Conservation (phyloP, 2,329 filamentous ascomycete genomes). For the Penicillium sp. region DNA sequence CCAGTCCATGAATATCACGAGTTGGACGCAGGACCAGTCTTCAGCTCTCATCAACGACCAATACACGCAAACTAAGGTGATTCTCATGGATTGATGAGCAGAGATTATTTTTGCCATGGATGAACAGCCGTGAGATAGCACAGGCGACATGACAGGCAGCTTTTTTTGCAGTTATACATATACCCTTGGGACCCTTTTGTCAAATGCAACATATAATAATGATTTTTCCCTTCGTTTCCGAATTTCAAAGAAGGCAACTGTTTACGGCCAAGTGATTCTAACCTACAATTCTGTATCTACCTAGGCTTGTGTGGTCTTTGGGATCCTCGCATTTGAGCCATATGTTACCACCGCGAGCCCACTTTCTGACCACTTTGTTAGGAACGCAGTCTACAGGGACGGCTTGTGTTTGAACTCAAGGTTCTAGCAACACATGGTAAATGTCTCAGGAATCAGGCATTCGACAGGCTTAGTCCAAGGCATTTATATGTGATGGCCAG, state of each 20-base stretch:
- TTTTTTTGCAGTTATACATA: neutral
- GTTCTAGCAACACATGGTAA: neutral
- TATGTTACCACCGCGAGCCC: too few species aligned
- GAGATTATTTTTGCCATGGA: neutral
- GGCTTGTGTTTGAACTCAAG: neutral
- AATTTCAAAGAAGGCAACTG: neutral
- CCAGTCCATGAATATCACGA: conserved; percentile 19
- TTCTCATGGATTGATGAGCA: neutral
- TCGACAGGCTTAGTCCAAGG: too few species aligned
- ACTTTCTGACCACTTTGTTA: neutral
- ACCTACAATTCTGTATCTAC: neutral
- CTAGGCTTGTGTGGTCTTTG: neutral
- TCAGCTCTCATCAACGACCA: conserved; percentile 19
- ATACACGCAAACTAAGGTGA: conserved; percentile 11
- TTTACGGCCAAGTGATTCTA: neutral
- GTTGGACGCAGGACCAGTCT: conserved; percentile 20
- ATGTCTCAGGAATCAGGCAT: neutral
- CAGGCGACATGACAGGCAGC: neutral
- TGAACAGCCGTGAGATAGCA: neutral
- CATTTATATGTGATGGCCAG: too few species aligned
- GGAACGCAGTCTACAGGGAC: neutral
- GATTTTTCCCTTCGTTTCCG: neutral
- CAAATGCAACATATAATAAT: neutral
- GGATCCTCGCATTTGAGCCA: neutral
- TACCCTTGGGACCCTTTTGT: neutral